Base-by-base conservation (phyloP, 139 green algal genomes). In the Chlamydomonas eustigma region DNA sequence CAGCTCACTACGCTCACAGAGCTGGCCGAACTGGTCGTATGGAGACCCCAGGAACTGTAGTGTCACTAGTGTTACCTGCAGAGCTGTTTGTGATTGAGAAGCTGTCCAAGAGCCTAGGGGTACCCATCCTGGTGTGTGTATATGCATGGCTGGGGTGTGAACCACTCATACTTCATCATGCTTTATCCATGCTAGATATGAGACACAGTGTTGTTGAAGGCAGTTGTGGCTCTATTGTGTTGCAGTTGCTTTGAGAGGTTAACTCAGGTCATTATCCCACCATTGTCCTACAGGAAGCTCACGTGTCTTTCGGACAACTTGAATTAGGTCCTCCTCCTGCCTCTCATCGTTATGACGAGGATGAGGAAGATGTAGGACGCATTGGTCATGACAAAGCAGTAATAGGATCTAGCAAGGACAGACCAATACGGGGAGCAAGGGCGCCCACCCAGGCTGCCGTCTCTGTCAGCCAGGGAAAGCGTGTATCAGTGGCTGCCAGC, bases 1-100 rank as follows among this genome's bases (percentile, higher is more conserved):
- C 89, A 1, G 74, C 88, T 0, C 90, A 96, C 82, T 98, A 97
- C 71, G 92, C 90, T 1, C 93, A 98, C 84, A 71, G 93, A 1
- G 93, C 93, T 0, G 93, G 93, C 18, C 84, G 93, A 18, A 95
- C 93, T 0, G 93, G 91, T 0, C 86, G 93, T 25, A 85, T 85
- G 25, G 91, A 91, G 18, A 84, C 89, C 1, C 72, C 76, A 0
- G 93, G 93, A 4, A 79, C 72, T 0, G 92, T 97, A 3, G 74
- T 97, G 2, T 90, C 81, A 0, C 50, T 97, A 1, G 85, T 90
- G 1, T 80, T 84, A 2, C 85, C 80, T 0, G 37, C 78, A 3
- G 91, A 96, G 68, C 36, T 73, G 22, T 94, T 91, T 78, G 89
- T 97, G 28, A 75, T 97, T 34, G 75, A 92, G 0, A 92, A 92